Evolutionary conservation across 2,329 filamentous ascomycete species (phyloP).

Genomic region (Hyphodiscus sp.): DNA sequence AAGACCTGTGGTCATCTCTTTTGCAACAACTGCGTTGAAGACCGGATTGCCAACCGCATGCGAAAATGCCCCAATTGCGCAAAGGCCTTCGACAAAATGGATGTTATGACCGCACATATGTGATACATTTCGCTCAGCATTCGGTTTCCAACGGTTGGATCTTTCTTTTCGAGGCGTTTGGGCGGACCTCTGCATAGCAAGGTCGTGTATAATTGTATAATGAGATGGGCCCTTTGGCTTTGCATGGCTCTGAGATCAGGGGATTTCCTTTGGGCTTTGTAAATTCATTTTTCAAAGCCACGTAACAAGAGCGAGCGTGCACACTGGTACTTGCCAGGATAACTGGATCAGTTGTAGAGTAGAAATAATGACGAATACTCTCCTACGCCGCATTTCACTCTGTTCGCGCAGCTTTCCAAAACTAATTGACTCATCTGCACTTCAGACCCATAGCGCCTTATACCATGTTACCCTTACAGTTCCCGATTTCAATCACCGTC

Average conservation of each 20-base stretch:
- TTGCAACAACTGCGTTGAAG: constrained; percentile 84
- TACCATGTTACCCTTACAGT: too few species aligned
- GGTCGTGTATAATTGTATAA: constrained; percentile 29
- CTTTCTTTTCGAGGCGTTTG: constrained; percentile 3
- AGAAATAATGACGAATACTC: too few species aligned
- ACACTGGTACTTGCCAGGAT: constrained; percentile 3
- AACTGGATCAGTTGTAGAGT: constrained; percentile 18
- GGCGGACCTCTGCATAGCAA: neutral
- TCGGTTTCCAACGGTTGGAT: constrained; percentile 6
- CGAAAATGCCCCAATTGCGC: constrained; percentile 94
- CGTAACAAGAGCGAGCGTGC: constrained; percentile 5
- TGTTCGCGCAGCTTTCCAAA: too few species aligned
- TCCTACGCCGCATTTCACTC: too few species aligned
- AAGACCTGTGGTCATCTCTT: constrained; percentile 95
- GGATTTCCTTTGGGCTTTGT: constrained; percentile 18
- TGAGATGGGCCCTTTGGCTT: constrained; percentile 10
- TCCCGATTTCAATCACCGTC: constrained; percentile 36
- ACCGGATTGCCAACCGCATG: constrained; percentile 81
- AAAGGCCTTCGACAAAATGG: constrained; percentile 82
- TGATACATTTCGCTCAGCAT: constrained; percentile 20
- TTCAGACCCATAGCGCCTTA: too few species aligned
- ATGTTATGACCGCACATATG: constrained; percentile 70
- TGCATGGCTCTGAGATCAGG: constrained; percentile 11
- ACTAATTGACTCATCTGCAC: too few species aligned
- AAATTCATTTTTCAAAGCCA: constrained; percentile 16